Percentiles rank a stretch among this genome's conserved stretches.
Conservation (phyloP, 305 asterid species). For the Ilex paraguariensis region DNA sequence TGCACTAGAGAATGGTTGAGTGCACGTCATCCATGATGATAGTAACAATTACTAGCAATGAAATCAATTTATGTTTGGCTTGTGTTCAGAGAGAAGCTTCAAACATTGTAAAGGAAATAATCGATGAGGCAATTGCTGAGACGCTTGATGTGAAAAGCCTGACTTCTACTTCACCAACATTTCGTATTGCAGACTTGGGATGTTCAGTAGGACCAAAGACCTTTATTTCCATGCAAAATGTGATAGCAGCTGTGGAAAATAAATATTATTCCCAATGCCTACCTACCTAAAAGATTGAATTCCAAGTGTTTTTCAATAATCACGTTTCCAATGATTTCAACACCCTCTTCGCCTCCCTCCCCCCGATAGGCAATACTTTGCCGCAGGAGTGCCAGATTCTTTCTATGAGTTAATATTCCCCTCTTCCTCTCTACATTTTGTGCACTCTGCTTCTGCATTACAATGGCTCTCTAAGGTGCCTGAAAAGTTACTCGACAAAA, state of each 20-base stretch:
- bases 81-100: no score
- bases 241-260: not conserved
- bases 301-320: conserved; percentile 40
- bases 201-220: conserved; percentile 14
- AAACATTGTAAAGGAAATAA: no score
- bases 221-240: not conserved
- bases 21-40: no score
- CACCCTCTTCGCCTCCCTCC: not conserved
- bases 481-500: conserved; percentile 14
- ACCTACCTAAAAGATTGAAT: conserved; percentile 17
- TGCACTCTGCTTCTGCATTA: conserved; percentile 49
- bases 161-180: not conserved
- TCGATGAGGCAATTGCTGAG: not conserved
- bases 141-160: not conserved
- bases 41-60: no score
- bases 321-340: conserved; percentile 2
- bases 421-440: conserved; percentile 17
- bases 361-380: conserved; percentile 13
- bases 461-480: conserved; percentile 57
- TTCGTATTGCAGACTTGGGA: conserved; percentile 9
- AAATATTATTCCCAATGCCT: not conserved
- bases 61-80: no score
- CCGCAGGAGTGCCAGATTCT: conserved; percentile 44
- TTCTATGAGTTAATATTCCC: conserved; percentile 45
- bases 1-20: no score